phyloP scores from a whole-genome alignment of 352 stramenopile genomes.

The Pythium inflatum region DNA sequence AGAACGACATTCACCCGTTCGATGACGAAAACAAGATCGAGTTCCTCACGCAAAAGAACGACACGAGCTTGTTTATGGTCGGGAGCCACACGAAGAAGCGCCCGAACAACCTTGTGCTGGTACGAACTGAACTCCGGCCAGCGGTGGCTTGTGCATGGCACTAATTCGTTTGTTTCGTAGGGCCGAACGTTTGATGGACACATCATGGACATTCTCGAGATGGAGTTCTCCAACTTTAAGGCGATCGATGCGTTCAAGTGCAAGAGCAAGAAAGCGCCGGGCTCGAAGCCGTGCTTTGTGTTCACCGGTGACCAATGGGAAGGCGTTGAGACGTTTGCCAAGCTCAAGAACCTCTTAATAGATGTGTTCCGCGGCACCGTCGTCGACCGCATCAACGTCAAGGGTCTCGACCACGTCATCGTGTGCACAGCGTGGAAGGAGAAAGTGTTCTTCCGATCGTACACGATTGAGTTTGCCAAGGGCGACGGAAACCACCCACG shows the following conservation, averaged over 20 bases:
- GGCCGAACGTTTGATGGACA: slow-evolving; percentile 98
- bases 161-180: too few relatives aligned
- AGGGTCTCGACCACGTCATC: slow-evolving; percentile 97
- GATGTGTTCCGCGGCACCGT: slow-evolving; percentile 98
- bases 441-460: slow-evolving; percentile 95
- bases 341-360: slow-evolving; percentile 95
- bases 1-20: slow-evolving; percentile 95
- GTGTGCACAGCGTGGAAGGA: slow-evolving; percentile 95
- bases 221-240: slow-evolving; percentile 96
- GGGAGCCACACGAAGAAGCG: slow-evolving; percentile 99
- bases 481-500: slow-evolving; percentile 81
- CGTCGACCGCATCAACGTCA: slow-evolving; percentile 95
- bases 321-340: slow-evolving; percentile 87
- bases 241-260: slow-evolving; percentile 93
- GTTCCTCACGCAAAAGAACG: slow-evolving; percentile 97
- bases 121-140: too few relatives aligned
- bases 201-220: slow-evolving; percentile 98
- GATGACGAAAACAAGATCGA: slow-evolving; percentile 93
- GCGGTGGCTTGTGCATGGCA: too few relatives aligned
- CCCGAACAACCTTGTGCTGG: slow-evolving; percentile 97
- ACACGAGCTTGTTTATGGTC: slow-evolving; percentile 96
- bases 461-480: slow-evolving; percentile 96
- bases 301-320: slow-evolving; percentile 97
- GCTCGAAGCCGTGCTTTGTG: slow-evolving; percentile 95
- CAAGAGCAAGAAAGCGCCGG: slow-evolving; percentile 91